Evolutionary conservation across 106 monocot genomes (phyloP).

Genomic region (Posidonia australis): DNA sequence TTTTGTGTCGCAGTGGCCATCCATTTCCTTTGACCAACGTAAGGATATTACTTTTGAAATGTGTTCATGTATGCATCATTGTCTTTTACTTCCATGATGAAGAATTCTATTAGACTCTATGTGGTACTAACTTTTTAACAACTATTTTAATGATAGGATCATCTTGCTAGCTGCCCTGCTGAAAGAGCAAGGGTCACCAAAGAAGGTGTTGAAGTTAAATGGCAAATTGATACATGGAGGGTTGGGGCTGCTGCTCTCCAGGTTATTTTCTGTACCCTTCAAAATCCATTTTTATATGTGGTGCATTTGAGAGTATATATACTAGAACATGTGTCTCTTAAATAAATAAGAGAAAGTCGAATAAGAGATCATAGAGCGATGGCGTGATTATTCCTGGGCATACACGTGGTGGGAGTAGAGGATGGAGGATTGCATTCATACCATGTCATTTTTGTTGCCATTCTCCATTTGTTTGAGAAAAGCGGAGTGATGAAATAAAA

Average conservation of each 20-base stretch:
- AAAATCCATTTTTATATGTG: neutral
- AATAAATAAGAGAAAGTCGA: too few relatives aligned
- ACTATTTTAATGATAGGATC: conserved; percentile 42
- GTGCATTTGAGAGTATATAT: too few relatives aligned
- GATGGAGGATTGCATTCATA: too few relatives aligned
- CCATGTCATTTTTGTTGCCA: too few relatives aligned
- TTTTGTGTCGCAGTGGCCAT: conserved; percentile 57
- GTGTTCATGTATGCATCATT: too few relatives aligned
- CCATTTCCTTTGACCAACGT: conserved; percentile 79
- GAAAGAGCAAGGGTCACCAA: conserved; percentile 63
- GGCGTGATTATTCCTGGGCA: too few relatives aligned
- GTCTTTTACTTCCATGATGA: too few relatives aligned
- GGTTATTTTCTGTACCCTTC: conserved; percentile 28
- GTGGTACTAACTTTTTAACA: neutral
- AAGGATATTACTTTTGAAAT: neutral
- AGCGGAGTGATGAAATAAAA: too few relatives aligned
- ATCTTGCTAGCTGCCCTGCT: conserved; percentile 73
- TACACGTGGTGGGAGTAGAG: too few relatives aligned
- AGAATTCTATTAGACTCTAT: neutral
- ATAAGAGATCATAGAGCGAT: too few relatives aligned
- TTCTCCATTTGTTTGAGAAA: too few relatives aligned
- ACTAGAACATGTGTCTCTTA: too few relatives aligned
- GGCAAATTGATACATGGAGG: conserved; percentile 93
- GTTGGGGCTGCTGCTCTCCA: conserved; percentile 90
- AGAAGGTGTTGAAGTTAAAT: conserved; percentile 82